These are phyloP conservation scores for Cicer yamashitae DNA, from an alignment of 306 rosid species.

Conservation along the genomic window DNA sequence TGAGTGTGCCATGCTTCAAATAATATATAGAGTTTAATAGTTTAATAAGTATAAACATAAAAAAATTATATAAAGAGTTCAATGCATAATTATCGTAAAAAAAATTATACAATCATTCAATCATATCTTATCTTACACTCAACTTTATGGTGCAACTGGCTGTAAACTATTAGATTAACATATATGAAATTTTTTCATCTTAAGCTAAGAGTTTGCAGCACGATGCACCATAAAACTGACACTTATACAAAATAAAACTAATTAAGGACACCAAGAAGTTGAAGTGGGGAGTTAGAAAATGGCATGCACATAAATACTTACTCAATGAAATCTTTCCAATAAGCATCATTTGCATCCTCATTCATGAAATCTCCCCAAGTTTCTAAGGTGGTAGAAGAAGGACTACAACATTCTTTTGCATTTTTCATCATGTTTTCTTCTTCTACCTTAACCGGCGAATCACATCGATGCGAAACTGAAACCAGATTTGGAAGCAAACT, in stretches of 20 bases:
- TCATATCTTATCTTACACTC: background rate
- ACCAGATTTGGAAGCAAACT: conserved; percentile 60
- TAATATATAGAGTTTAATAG: background rate
- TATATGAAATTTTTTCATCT: no score
- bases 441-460: conserved; percentile 30
- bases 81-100: background rate
- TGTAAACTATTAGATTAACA: no score
- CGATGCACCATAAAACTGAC: no score
- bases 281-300: background rate
- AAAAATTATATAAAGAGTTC: background rate
- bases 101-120: background rate
- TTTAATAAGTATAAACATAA: background rate
- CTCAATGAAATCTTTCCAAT: conserved; percentile 63
- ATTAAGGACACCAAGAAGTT: background rate
- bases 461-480: conserved; percentile 54
- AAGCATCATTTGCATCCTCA: conserved; percentile 53
- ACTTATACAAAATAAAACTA: background rate
- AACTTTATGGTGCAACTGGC: no score
- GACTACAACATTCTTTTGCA: conserved; percentile 37
- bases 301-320: conserved; percentile 32
- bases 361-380: conserved; percentile 60
- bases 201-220: no score
- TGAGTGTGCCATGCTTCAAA: background rate
- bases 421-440: conserved; percentile 32
- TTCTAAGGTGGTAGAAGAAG: conserved; percentile 51